These are phyloP conservation scores for Elsinoe necatrix DNA, from an alignment of 2,329 filamentous ascomycete species.

Conservation along the genomic window DNA sequence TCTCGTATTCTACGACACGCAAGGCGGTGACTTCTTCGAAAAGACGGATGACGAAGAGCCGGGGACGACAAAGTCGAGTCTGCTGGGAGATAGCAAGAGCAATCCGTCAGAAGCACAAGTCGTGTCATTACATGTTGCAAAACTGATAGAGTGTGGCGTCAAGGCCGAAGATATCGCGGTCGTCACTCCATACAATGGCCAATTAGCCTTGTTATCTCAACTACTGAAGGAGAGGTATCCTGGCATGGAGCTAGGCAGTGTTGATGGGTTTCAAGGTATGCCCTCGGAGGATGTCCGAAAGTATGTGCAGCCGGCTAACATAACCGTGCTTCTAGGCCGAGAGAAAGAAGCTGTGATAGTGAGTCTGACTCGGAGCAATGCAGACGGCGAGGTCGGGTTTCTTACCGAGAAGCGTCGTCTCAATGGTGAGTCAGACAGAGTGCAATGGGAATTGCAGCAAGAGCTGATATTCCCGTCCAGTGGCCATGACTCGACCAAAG, in stretches of 20 bases:
- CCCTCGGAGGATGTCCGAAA: not conserved
- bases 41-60: slow-evolving; percentile 64
- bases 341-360: slow-evolving; percentile 95
- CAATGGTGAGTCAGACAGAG: slow-evolving; percentile 60
- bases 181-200: slow-evolving; percentile 93
- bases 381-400: slow-evolving; percentile 82
- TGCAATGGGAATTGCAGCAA: not conserved
- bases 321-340: slow-evolving; percentile 34
- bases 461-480: slow-evolving; percentile 39
- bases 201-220: slow-evolving; percentile 67
- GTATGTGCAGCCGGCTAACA: not conserved
- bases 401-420: slow-evolving; percentile 82
- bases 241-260: slow-evolving; percentile 86
- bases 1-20: slow-evolving; percentile 89
- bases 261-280: slow-evolving; percentile 86
- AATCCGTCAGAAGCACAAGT: slow-evolving; percentile 84
- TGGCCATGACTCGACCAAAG: slow-evolving; percentile 93
- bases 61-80: slow-evolving; percentile 56
- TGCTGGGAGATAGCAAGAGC: slow-evolving; percentile 72
- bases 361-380: slow-evolving; percentile 86
- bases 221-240: slow-evolving; percentile 73
- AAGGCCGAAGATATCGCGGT: slow-evolving; percentile 79
- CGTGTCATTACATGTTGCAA: slow-evolving; percentile 67
- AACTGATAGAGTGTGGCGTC: slow-evolving; percentile 71
- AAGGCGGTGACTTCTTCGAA: slow-evolving; percentile 85